Evolutionary conservation across 352 stramenopile species (phyloP), one percentile per base, ranked within the genome.

Genomic region (Lagenidium giganteum): DNA sequence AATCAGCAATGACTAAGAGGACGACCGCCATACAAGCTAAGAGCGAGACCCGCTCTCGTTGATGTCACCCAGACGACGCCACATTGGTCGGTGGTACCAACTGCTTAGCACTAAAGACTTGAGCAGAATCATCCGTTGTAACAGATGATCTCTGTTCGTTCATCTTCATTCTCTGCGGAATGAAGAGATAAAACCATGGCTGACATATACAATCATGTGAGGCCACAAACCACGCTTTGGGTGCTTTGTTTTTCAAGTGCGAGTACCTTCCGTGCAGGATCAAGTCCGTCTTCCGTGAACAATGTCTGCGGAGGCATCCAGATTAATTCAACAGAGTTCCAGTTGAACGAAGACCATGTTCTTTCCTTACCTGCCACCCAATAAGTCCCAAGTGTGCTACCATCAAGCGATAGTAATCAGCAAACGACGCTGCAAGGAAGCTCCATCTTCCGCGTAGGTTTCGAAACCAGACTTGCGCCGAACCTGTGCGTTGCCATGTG

Each of bases 321-420:
- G 25, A 8, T 42, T 27, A 21, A 42, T 28, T 29, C 21, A 43
- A n/a, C n/a, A n/a, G n/a, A n/a, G n/a, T n/a, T n/a, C n/a, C n/a
- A n/a, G n/a, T n/a, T n/a, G n/a, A n/a, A n/a, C n/a, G n/a, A n/a
- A n/a, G n/a, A n/a, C n/a, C n/a, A n/a, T n/a, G n/a, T n/a, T n/a
- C n/a, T n/a, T 5, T 1, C 9, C 30, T 47, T 54, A 83, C 70
- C 64, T 87, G 79, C 79, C 79, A 91, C 32, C 66, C 72, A 16
- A 88, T 73, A 46, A 91, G 76, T 4, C 79, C 75, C 17, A 91
- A 47, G 30, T 91, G 79, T 26, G 64, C 61, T 29, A 91, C 67
- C 69, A 88, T 87, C 68, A 88, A 79, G 38, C 79, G 75, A 50
- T 91, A 91, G 53, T 91, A 91, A 27, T 87, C 70, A 18, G 57